Base-by-base conservation (phyloP, 306 rosid genomes). In the Quercus gilva region DNA sequence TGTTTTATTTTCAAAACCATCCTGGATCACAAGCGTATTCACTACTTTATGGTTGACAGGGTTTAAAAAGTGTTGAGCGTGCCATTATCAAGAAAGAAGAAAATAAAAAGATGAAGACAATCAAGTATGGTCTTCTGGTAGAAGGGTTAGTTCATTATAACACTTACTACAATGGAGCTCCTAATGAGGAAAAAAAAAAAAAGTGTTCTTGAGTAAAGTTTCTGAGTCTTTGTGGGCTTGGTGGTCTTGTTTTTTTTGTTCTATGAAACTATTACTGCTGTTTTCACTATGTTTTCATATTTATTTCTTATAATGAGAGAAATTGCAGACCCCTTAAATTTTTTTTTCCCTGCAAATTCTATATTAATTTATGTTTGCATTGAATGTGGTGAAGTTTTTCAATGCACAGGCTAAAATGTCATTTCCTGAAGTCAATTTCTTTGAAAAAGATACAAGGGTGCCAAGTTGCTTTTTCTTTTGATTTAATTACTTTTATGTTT, bases 61-160 rank as follows among this genome's bases (percentile, higher is more conserved):
- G 98, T 73, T 83, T 94, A 76, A 87, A 87, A 84, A 83, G 97
- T 58, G 94, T 86, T 10, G 92, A 90, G 60, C 95, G 97, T 35
- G 95, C 85, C 68, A 96, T 92, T 73, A 87, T 92, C 67, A 84
- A 80, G 75, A 81, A 84, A 84, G 84, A 90, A 75, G 82, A 80
- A 55, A 88, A 82, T 75, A 87, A 88, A 84, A 74, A 5, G 17
- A 77, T 63, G 4, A 78, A 82, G 76, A 81, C 4, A 53, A 82
- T 83, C 26, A 91, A 84, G 83, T 92, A 85, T 84, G 78, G 84
- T 25, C 83, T 94, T 80, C 82, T 90, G 86, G 97, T 91, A 14
- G 97, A 94, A 86, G 97, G 98, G 98, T 94, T 70, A 89, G 97
- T 91, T 81, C 86, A 70, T 79, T 57, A 23, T 65, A 19, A 55